These are phyloP conservation scores for Chlamydomonas asymmetrica DNA, from an alignment of 139 green algal species.

Conservation along the genomic window DNA sequence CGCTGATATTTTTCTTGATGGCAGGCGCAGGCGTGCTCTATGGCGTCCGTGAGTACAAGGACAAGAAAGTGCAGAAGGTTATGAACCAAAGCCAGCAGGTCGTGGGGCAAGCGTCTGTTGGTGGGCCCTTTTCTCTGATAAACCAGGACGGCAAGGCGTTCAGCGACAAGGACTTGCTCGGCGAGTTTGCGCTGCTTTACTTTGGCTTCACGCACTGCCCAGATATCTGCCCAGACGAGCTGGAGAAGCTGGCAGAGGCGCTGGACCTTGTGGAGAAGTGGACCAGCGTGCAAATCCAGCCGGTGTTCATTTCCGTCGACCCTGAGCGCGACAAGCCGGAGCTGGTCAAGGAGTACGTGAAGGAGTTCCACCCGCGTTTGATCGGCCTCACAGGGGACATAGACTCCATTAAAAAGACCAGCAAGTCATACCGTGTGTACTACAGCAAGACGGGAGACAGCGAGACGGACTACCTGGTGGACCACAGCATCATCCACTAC, in stretches of 20 bases:
- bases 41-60: constrained; percentile 30
- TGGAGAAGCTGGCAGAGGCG: constrained; percentile 90
- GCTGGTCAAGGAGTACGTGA: constrained; percentile 70
- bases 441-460: constrained; percentile 75
- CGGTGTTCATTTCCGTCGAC: constrained; percentile 97
- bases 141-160: constrained; percentile 83
- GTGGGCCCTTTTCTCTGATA: constrained; percentile 86
- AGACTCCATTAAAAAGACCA: constrained; percentile 68
- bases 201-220: constrained; percentile 99
- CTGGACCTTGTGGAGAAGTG: constrained; percentile 61
- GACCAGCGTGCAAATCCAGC: constrained; percentile 53
- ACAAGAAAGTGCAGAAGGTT: constrained; percentile 47
- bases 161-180: constrained; percentile 76
- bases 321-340: constrained; percentile 84
- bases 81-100: constrained; percentile 51
- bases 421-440: constrained; percentile 83
- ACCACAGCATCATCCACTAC: constrained; percentile 99
- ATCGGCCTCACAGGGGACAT: constrained; percentile 89
- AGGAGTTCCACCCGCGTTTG: constrained; percentile 94
- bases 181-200: constrained; percentile 91
- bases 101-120: constrained; percentile 84
- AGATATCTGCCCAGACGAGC: constrained; percentile 98
- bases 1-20: constrained; percentile 33
- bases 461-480: constrained; percentile 91
- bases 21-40: constrained; percentile 36